Evolutionary conservation across 495 filamentous ascomycete species (phyloP), one percentile per base, ranked within the genome.

Genomic region (Podospora pseudocomata): DNA sequence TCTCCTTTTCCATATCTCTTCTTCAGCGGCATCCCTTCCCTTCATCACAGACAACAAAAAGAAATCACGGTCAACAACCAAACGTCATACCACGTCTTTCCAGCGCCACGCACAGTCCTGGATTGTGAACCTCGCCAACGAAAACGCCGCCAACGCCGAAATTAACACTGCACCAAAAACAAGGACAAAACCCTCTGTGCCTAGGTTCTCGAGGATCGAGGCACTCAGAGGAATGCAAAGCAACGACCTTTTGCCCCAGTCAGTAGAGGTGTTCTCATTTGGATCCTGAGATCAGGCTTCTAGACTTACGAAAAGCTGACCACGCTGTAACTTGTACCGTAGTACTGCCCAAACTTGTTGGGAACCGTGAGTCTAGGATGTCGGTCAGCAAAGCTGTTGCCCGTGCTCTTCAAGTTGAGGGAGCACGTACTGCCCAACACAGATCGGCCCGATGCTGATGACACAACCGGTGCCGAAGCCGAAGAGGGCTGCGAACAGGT

Each of bases 311-410:
- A 69, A 44, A 69, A 62, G 39, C 68, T 69, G 27, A 65, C 68
- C 19, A 69, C 68, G n/a, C 63, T 64, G 26, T 66, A 63, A 20
- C 63, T 69, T 11, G 68, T 69, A n/a, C 68, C 68, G 34, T 69
- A 69, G 49, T 62, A 69, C 59, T 58, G 63, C n/a, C 68, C 68
- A 44, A 69, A 69, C 26, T 60, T 65, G 62, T 20, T 60, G 4
- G 67, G 67, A 9, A 60, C 44, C 0, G 67, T 69, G 55, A 69
- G 63, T 62, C 67, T 68, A 34, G 16, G 30, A 28, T 55, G 65
- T 23, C 28, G 30, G 23, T 32, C 27, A 63, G 30, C 27, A 16
- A 13, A 39, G 28, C 30, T 3, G 44, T 7, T 30, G 19, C 2
- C 23, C 27, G 1, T 5, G 49, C 39, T 16, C 13, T 27, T 28